Conservation (phyloP, 2,329 filamentous ascomycete species). For the Blastomyces percursus region DNA sequence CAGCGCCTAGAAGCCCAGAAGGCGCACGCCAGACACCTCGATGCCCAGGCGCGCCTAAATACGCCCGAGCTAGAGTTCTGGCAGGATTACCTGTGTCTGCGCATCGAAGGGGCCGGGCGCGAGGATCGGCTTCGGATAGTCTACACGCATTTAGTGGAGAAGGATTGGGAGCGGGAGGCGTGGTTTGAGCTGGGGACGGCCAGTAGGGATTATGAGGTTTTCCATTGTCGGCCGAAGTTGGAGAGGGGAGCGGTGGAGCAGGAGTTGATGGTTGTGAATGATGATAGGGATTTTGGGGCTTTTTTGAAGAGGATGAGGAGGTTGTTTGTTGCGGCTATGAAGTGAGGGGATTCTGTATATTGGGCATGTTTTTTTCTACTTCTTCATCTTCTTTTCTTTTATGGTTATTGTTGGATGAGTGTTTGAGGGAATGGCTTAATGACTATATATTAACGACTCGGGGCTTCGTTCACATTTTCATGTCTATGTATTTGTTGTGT, state of each 20-base stretch:
- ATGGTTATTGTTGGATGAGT: not conserved
- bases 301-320: conserved; percentile 55
- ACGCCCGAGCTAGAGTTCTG: conserved; percentile 91
- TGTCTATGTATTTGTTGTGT: conserved; percentile 11
- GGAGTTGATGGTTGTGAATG: conserved; percentile 48
- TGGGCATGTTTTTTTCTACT: not conserved
- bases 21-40: conserved; percentile 55
- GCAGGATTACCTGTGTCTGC: conserved; percentile 78
- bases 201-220: conserved; percentile 72
- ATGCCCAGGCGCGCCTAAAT: conserved; percentile 78
- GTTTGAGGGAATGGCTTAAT: not conserved
- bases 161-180: conserved; percentile 76
- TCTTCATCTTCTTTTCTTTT: no score
- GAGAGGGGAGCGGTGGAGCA: conserved; percentile 45
- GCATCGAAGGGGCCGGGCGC: conserved; percentile 78
- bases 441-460: not conserved
- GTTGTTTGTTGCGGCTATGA: conserved; percentile 47
- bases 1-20: conserved; percentile 37
- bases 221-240: conserved; percentile 60
- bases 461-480: not conserved
- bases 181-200: conserved; percentile 86
- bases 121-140: conserved; percentile 83
- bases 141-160: conserved; percentile 76
- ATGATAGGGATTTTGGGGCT: conserved; percentile 47
- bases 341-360: conserved; percentile 22